Conservation (phyloP, 73 alveolate species). For the Paramecium octaurelia region DNA sequence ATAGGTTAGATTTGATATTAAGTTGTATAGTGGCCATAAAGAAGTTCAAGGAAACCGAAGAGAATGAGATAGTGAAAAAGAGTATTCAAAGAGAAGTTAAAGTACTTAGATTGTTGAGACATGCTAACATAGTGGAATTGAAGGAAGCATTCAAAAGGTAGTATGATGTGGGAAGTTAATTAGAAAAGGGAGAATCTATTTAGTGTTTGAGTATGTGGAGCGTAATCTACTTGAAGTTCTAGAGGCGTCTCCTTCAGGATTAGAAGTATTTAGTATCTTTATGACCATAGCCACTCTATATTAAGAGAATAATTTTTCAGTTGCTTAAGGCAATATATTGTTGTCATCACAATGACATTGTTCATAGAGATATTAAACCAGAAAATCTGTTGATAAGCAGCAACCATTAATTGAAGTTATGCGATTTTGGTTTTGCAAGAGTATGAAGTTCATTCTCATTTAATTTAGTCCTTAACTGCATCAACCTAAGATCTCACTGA, state of each 20-base stretch:
- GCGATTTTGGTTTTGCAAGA: slow-evolving; percentile 74
- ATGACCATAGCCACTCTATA: slow-evolving; percentile 27
- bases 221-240: slow-evolving; percentile 89
- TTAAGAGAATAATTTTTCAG: slow-evolving; percentile 43
- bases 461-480: not conserved
- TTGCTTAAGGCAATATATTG: slow-evolving; percentile 58
- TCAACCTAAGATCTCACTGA: slow-evolving; percentile 55
- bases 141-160: slow-evolving; percentile 87
- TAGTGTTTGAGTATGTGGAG: slow-evolving; percentile 94
- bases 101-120: slow-evolving; percentile 79
- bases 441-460: not conserved
- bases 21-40: slow-evolving; percentile 71
- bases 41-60: slow-evolving; percentile 90
- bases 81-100: slow-evolving; percentile 83
- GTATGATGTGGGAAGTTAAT: not conserved
- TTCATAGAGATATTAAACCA: slow-evolving; percentile 62
- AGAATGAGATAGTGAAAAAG: slow-evolving; percentile 76
- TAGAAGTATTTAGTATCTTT: slow-evolving; percentile 69
- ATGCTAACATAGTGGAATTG: slow-evolving; percentile 86
- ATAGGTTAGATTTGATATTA: slow-evolving; percentile 41
- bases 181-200: slow-evolving; percentile 61
- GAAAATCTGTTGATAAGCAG: slow-evolving; percentile 50
- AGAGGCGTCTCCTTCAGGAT: slow-evolving; percentile 91
- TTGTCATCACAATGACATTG: slow-evolving; percentile 61
- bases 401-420: slow-evolving; percentile 53